Evolutionary conservation across 2,329 filamentous ascomycete species (phyloP), one percentile per base, ranked within the genome.

Genomic region (Fusarium sp.): DNA sequence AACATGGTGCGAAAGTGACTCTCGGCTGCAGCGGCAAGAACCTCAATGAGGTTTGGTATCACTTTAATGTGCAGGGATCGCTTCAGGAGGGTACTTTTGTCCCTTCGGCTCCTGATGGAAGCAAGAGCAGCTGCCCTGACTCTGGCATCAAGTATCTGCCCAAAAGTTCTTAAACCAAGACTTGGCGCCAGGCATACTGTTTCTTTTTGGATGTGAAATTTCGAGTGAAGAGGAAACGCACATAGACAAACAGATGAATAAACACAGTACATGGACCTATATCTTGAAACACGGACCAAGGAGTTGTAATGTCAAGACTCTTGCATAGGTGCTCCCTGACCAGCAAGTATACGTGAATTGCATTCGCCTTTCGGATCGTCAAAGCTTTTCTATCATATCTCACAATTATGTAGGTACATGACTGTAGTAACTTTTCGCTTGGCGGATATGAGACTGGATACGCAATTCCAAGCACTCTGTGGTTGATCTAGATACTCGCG

Each of bases 61-160:
- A 92, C 79, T 94, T 89, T 85, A 90, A 92, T 70, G 84, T 89
- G 35, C 83, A 85, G 43, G 89, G 88, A 10, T 90, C 88, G 25
- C 81, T 92, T 1, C 88, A 92, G 77, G 86, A 85, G 3, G 92
- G 91, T 37, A 81, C 87, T 3, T 94, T 93, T 77, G 85, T 91
- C 30, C 82, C 91, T 16, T 81, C 88, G 3, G 84, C 87, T 48
- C 87, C 82, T 67, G 88, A 91, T 74, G 89, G 91, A 43, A 86
- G 87, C 14, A 88, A 86, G 58, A 66, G 75, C 30, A 89, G 85
- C 50, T 95, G 94, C 81, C 90, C 92, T 1, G 63, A 56, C 32
- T 75, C 60, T 9, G 81, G 81, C 10, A 79, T 81, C 71, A 74
- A 77, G 63, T 81, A 81, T 45, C 58, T 75, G 9, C 79, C 78